Evolutionary conservation across 2,329 filamentous ascomycete genomes (phyloP), one percentile per base, ranked within the genome.

Genomic region (Apiospora aurea): DNA sequence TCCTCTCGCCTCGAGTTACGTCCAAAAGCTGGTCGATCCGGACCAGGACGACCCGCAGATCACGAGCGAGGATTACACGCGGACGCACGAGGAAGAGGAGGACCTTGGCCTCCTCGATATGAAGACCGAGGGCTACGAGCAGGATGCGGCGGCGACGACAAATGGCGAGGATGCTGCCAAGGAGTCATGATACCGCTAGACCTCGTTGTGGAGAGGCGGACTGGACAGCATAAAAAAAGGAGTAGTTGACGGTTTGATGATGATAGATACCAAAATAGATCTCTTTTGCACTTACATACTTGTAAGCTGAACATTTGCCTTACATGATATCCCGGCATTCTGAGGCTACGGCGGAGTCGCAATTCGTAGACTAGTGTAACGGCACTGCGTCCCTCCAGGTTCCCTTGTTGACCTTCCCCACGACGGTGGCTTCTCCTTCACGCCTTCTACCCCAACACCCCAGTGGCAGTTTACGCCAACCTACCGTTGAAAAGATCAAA

Each of bases 31-130:
- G 73, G 93, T 94, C 34, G 92, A 95, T 75, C 92, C 93, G 1
- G 85, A 85, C 46, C 78, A 87, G 67, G 84, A 85, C 0, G 96
- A 99, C 79, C 92, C 92, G 21, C 93, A 96, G 83, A 93, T 99
- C 80, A 90, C 88, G 72, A 87, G 90, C 2, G 93, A 94, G 83
- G 93, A 94, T 43, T 99, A 99, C 81, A 90, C 93, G 73, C 89
- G 96, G 73, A 97, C 96, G 0, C 91, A 92, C 0, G 94, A 98
- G 81, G 96, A 99, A 80, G 94, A 97, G 83, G 96, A 99, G 78
- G 94, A 98, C 72, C 85, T 99, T 14, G 96, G 96, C 0, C 84
- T 99, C 75, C 91, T 86, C 72, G 96, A 99, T 79, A 99, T 99
- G 91, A 96, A 96, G 87, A 91, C 91, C 0, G 95, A 98, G 81